phyloP scores from a whole-genome alignment of 2,329 filamentous ascomycete species.

The Aureobasidium uvarum region DNA sequence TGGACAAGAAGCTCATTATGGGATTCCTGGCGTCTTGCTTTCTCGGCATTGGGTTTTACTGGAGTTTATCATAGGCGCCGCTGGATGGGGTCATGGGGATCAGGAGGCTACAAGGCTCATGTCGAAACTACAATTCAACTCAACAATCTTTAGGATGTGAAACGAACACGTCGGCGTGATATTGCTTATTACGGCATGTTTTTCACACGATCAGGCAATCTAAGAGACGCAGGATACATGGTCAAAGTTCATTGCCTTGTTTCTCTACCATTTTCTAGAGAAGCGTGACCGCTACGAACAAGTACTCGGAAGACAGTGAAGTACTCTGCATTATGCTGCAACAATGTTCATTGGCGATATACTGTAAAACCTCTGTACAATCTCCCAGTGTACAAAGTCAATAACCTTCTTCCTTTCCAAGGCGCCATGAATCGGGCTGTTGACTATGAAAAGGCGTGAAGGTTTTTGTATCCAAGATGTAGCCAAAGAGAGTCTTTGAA shows the following conservation, averaged over 20 bases:
- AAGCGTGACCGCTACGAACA: not conserved
- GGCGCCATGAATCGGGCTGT: too few species aligned
- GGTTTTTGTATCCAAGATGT: too few species aligned
- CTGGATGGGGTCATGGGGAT: conserved; percentile 1
- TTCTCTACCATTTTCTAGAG: not conserved
- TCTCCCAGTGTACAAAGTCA: too few species aligned
- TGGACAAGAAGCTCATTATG: not conserved
- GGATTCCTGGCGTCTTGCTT: not conserved
- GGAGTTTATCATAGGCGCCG: conserved; percentile 5
- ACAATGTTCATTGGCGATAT: not conserved
- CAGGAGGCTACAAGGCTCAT: conserved; percentile 2
- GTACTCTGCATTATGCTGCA: not conserved
- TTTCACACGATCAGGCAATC: not conserved
- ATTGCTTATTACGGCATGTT: too few species aligned
- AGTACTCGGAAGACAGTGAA: not conserved
- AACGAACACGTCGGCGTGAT: not conserved
- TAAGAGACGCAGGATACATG: not conserved
- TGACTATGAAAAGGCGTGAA: too few species aligned
- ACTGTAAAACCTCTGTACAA: not conserved
- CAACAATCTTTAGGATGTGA: not conserved
- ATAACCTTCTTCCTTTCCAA: too few species aligned
- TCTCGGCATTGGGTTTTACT: not conserved
- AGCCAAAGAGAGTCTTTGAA: too few species aligned
- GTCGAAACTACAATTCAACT: not conserved
- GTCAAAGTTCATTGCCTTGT: not conserved